Base-by-base conservation (phyloP, 2,329 filamentous ascomycete genomes). In the Aspergillus niger region DNA sequence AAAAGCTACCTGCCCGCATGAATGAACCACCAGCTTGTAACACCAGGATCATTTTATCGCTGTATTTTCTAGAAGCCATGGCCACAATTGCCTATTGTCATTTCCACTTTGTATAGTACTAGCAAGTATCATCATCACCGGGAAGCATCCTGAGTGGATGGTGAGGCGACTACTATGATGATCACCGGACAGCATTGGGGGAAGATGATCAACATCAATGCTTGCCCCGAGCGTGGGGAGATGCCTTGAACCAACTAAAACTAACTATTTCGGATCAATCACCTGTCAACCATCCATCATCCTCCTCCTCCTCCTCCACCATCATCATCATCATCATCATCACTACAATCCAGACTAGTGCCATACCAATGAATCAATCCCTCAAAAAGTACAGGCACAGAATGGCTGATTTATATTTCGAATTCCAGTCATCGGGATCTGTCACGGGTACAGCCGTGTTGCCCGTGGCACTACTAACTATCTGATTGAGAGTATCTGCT, bases 161-260 rank as follows among this genome's bases (percentile, higher is more conserved):
- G 52, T 39, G 58, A 50, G 43, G 58, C 58, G 28, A 56, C 17
- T 2, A 20, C 20, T 11, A 36, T 13, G 32, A 43, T 50, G 52
- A 59, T 59, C 58, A 59, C 58, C 58, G 28, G 58, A 59, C 58
- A 44, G 51, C 30, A 24, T 32, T 36, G 10, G 32, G 32, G 11
- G 32, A 36, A 26, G n/a, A 50, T 50, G 47, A 50, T 50, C 47
- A 50, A 20, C 47, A n/a, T 30, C 26, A n/a, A 28, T 28, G 32
- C 11, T 36, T 36, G 32, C 10, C 11, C 32, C 32, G 28, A 50
- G 44, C 44, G 44, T 48, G 44, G 44, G 44, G 22, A 48, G 44
- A 26, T 26, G 4, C 26, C 26, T 26, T 26, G 4, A 7, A 26
- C 26, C 32, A 36, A 36, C 3, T 11, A 11, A 8, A 10, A 36